A percentile compares a stretch with the other conserved stretches of the same genome.
Conservation (phyloP, 1,284 basidiomycete species). For the Heterobasidion parviporum region DNA sequence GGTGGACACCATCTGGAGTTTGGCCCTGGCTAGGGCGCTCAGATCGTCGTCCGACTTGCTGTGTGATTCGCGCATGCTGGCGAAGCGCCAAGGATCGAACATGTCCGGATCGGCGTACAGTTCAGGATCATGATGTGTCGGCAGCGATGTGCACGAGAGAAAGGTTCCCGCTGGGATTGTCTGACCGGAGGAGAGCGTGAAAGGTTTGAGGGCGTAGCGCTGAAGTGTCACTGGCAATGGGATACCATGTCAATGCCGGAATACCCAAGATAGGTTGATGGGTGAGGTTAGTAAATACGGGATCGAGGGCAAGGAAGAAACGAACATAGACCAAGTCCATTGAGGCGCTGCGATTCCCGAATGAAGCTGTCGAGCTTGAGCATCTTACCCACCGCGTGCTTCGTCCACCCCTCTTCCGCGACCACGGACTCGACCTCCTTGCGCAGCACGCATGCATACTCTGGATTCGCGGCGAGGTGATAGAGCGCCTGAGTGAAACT, state of each 20-base stretch:
- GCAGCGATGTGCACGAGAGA: constrained; percentile 6
- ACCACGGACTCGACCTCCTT: constrained; percentile 33
- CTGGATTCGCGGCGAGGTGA: constrained; percentile 27
- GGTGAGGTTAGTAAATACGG: neutral
- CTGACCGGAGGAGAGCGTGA: constrained; percentile 33
- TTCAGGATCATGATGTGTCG: constrained; percentile 18
- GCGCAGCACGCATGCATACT: constrained; percentile 29
- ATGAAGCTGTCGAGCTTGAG: constrained; percentile 39
- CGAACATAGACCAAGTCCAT: constrained; percentile 20
- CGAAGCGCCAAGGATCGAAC: constrained; percentile 27
- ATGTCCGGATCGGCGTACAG: constrained; percentile 17
- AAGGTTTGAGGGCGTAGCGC: constrained; percentile 27
- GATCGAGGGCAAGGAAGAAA: neutral
- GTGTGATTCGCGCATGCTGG: constrained; percentile 9
- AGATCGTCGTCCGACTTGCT: constrained; percentile 1
- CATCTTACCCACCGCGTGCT: constrained; percentile 30
- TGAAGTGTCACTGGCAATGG: constrained; percentile 19
- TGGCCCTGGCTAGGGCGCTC: neutral
- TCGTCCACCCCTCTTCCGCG: constrained; percentile 34
- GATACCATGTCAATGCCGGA: neutral
- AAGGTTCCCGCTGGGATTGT: constrained; percentile 26
- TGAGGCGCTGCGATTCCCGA: constrained; percentile 29
- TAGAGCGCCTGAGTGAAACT: constrained; percentile 28
- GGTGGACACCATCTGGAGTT: constrained; percentile 17
- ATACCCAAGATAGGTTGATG: neutral